Base-by-base conservation (phyloP, 2,329 filamentous ascomycete genomes). In the Claviceps capensis region DNA sequence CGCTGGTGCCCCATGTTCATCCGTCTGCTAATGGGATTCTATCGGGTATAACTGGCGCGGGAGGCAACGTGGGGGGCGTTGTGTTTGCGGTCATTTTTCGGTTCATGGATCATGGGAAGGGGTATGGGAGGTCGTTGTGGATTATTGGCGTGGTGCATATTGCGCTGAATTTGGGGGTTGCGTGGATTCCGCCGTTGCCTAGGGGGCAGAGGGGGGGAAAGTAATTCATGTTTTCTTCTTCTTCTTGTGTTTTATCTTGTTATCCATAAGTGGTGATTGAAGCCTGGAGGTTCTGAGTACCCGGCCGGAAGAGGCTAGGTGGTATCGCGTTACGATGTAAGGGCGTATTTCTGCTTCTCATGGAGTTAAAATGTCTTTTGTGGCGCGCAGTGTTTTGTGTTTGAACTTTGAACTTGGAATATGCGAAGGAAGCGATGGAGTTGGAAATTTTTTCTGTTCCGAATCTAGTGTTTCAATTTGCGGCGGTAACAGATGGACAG, bases 1-100 rank as follows among this genome's bases (percentile, higher is more conserved):
- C 87, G 0, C 76, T 95, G 5, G 84, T 95, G 23, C 88, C 89
- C 3, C 90, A 95, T 63, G 84, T 95, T 1, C 85, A 90, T 66
- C 87, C 88, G 1, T 77, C 76, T 55, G 86, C 88, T 54, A 95
- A 95, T 66, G 89, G 88, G 14, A 65, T 77, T 52, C 76, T 95
- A 6, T 86, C 84, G 1, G 89, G 89, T 13, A 72, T 86, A 38
- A 84, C 88, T 0, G 90, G 90, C 9, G 88, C 85, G 0, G 74
- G 78, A 8, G 89, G 90, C 1, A 96, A 95, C 61, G 67, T 95
- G 9, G 90, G 90, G 4, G 90, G 90, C 13, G 81, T 95, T 49
- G 66, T 94, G 48, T 95, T 93, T 61, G 85, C 88, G 19, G 79
- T 94, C 88, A 63, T 80, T 88, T 62, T 95, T 73, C 75, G 88